Evolutionary conservation across 345 rosid species (phyloP).

Genomic region (Clausena lansium): DNA sequence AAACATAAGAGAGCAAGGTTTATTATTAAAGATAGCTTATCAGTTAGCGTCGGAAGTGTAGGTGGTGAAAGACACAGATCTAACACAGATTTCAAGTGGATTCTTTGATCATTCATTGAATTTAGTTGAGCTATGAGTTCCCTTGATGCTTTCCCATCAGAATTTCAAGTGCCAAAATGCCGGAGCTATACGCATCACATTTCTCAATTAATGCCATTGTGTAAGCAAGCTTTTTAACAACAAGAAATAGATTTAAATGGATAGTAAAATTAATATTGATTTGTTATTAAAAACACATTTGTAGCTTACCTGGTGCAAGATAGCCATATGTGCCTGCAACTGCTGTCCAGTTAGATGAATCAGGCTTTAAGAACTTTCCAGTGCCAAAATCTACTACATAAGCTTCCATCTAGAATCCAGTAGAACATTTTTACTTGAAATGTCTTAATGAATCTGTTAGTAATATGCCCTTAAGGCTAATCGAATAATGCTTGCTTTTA

Average conservation of each 20-base stretch:
- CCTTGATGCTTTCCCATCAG: slow-evolving; percentile 7
- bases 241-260: not conserved
- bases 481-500: no score
- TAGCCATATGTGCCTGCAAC: slow-evolving; percentile 13
- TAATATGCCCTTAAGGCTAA: no score
- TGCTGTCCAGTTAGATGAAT: slow-evolving; percentile 10
- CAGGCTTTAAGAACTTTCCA: slow-evolving; percentile 1
- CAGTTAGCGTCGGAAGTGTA: not conserved
- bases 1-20: slow-evolving; percentile 11
- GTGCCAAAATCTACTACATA: slow-evolving; percentile 17
- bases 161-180: slow-evolving; percentile 9
- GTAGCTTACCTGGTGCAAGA: not conserved
- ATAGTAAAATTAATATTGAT: not conserved
- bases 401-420: slow-evolving; percentile 20
- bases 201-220: slow-evolving; percentile 6
- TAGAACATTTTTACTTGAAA: slow-evolving; percentile 15
- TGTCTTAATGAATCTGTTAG: no score
- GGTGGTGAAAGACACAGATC: slow-evolving; percentile 12
- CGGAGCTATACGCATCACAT: slow-evolving; percentile 4
- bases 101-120: not conserved
- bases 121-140: no score
- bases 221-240: slow-evolving; percentile 4
- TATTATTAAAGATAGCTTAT: slow-evolving; percentile 1
- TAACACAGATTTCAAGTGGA: slow-evolving; percentile 11
- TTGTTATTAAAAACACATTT: no score